These are phyloP conservation scores for Stagonosporopsis cucurbitacearum DNA, from an alignment of 2,329 filamentous ascomycete genomes.

Conservation along the genomic window DNA sequence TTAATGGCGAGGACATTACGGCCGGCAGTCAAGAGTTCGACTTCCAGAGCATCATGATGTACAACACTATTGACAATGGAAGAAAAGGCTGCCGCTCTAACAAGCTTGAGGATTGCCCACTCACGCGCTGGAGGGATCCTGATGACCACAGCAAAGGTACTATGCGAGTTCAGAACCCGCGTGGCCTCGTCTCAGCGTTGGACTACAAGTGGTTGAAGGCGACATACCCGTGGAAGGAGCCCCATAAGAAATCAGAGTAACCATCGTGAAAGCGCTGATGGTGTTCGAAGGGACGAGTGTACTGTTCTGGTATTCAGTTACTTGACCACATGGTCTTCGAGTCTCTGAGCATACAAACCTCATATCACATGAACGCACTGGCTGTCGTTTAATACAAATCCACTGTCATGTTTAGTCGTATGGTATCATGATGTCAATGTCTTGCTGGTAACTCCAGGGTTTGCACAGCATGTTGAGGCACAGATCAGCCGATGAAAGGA, in stretches of 20 bases:
- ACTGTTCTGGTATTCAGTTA: no score
- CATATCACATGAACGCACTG: background rate
- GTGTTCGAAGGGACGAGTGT: background rate
- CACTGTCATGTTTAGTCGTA: background rate
- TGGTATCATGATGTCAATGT: background rate
- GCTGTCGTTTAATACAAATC: background rate
- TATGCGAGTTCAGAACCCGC: background rate
- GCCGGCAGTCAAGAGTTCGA: background rate
- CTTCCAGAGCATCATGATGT: slow-evolving; percentile 4
- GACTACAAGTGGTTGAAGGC: slow-evolving; percentile 1
- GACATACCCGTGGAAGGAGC: slow-evolving; percentile 1
- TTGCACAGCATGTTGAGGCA: background rate
- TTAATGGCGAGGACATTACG: background rate
- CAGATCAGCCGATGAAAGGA: background rate
- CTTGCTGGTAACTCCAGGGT: background rate
- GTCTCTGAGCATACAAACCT: background rate
- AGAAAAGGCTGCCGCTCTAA: background rate
- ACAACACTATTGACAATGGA: background rate
- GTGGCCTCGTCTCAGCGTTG: background rate
- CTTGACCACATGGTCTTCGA: background rate
- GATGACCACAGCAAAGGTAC: background rate
- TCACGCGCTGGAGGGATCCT: slow-evolving; percentile 1
- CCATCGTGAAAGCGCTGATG: background rate
- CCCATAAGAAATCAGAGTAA: background rate
- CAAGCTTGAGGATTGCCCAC: background rate